Percentiles rank a stretch among this genome's conserved stretches.
These are phyloP conservation scores for Wallemia ichthyophaga DNA, from an alignment of 1,284 basidiomycete species.

Conservation along the genomic window DNA sequence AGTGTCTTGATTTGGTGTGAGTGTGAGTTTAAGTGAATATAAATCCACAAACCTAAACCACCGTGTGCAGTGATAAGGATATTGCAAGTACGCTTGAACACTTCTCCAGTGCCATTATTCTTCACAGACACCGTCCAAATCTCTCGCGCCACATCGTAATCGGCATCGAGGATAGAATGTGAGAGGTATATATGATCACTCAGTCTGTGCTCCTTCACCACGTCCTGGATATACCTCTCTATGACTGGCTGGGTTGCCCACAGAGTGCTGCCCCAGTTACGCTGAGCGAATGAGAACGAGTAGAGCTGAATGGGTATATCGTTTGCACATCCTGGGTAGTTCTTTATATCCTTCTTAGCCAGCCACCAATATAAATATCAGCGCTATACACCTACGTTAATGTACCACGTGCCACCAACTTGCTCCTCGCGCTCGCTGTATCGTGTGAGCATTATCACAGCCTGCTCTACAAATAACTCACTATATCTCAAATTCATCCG, in stretches of 20 bases:
- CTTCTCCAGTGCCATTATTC: neutral
- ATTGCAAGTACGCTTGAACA: neutral
- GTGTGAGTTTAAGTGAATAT: neutral
- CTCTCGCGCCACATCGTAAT: neutral
- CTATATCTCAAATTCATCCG: neutral
- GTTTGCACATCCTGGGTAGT: neutral
- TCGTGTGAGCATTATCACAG: neutral
- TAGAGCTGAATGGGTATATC: neutral
- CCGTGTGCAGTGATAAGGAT: neutral
- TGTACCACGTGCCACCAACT: neutral
- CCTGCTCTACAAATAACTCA: neutral
- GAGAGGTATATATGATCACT: neutral
- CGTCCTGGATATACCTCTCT: neutral
- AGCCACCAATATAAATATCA: neutral
- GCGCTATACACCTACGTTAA: neutral
- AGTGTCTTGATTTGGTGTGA: neutral
- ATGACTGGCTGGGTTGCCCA: neutral
- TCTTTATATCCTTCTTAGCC: too few species aligned
- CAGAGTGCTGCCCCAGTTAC: neutral
- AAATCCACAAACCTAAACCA: neutral
- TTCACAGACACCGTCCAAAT: neutral
- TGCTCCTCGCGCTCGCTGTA: neutral
- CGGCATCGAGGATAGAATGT: neutral
- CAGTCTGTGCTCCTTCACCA: neutral
- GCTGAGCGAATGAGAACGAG: neutral